Evolutionary conservation across 1,284 basidiomycete species (phyloP).

Genomic region (Ganoderma sinense): DNA sequence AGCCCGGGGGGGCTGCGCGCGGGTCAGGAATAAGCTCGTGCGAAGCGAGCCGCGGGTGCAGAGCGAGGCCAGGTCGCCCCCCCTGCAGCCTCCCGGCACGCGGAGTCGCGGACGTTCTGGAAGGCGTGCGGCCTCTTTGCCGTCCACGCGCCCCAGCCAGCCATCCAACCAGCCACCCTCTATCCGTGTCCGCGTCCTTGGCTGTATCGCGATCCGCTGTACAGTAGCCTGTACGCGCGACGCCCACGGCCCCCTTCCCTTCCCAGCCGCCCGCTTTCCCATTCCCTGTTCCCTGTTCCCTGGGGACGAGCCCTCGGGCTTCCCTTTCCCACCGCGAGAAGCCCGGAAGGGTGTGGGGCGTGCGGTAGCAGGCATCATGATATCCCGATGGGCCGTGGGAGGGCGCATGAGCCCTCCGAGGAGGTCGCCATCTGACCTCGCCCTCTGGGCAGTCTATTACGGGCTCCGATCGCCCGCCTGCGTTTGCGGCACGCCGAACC

Average conservation of each 20-base stretch:
- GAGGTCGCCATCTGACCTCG: conserved; percentile 24
- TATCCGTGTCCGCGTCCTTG: no score
- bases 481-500: conserved; percentile 3
- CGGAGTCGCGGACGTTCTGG: conserved; percentile 1
- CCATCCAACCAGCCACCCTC: neutral
- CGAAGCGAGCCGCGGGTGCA: conserved; percentile 26
- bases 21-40: conserved; percentile 31
- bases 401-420: conserved; percentile 23
- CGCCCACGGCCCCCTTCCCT: conserved; percentile 1
- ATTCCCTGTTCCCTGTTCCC: neutral
- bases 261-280: conserved; percentile 1
- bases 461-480: conserved; percentile 26
- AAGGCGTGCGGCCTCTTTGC: neutral
- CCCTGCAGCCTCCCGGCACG: neutral
- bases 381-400: conserved; percentile 25
- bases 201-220: conserved; percentile 24
- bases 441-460: neutral
- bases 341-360: neutral
- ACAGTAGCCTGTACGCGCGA: neutral
- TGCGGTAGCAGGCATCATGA: conserved; percentile 13
- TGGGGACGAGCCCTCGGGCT: neutral
- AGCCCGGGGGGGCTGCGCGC: conserved; percentile 25
- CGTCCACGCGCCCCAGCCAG: conserved; percentile 3
- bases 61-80: neutral
- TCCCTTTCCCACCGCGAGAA: conserved; percentile 15